Percentiles rank a stretch among this genome's conserved stretches.
Conservation (phyloP, 306 rosid genomes). For the Sophora flavescens region DNA sequence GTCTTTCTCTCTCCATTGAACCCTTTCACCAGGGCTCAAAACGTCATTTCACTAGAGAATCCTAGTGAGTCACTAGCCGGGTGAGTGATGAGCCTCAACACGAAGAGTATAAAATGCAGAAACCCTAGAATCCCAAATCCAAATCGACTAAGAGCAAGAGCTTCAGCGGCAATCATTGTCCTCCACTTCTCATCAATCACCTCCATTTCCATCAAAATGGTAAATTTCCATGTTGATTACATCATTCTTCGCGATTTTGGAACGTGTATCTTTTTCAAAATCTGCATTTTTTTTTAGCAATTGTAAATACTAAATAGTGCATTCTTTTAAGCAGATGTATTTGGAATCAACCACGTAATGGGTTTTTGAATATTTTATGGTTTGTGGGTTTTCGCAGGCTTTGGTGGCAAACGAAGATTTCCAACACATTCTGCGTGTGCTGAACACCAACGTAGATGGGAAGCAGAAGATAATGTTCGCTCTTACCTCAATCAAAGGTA, state of each 20-base stretch:
- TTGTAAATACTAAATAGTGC: background rate
- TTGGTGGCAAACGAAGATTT: slow-evolving; percentile 53
- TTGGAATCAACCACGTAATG: background rate
- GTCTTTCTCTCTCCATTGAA: no score
- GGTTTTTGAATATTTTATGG: background rate
- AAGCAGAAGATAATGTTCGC: slow-evolving; percentile 52
- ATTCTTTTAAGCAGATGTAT: background rate
- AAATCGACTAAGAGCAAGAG: background rate
- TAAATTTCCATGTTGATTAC: background rate
- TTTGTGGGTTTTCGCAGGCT: slow-evolving; percentile 25
- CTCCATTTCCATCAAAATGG: slow-evolving; percentile 17
- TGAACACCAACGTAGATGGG: slow-evolving; percentile 54
- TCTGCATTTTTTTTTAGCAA: background rate
- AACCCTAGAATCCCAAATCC: background rate
- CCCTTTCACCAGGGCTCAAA: background rate
- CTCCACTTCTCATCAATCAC: background rate
- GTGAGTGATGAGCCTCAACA: background rate
- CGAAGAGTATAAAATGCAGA: background rate
- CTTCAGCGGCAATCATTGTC: slow-evolving; percentile 17
- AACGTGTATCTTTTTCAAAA: background rate
- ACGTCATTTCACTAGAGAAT: background rate
- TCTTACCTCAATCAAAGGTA: slow-evolving; percentile 50
- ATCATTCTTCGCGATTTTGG: background rate
- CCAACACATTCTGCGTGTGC: slow-evolving; percentile 54
- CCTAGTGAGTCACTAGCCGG: background rate